Base-by-base conservation (phyloP, 257 asterid genomes). In the Jacaranda mimosifolia region DNA sequence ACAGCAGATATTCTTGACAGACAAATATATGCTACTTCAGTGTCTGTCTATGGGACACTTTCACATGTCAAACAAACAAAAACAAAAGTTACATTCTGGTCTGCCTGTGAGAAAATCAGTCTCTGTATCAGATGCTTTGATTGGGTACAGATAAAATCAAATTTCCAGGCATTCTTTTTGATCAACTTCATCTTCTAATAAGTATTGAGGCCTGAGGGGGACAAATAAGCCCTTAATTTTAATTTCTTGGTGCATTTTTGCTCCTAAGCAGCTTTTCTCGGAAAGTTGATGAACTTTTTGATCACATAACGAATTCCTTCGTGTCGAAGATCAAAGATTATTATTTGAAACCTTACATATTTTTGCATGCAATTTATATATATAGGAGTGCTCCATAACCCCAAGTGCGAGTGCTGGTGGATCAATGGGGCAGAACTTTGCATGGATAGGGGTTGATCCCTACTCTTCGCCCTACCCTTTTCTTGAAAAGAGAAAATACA, bases 311-410 rank as follows among this genome's bases (percentile, higher is more conserved):
- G 6, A 17, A 3, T 38, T 9, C 13, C 26, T 58, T 58, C 57
- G 21, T 40, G 55, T 14, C 8, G 13, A 12, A 72, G 32, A 56
- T 73, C 9, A 13, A 35, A 15, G 49, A 51, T 51, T 0, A 9
- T 7, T 32, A 26, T 26, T 26, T 2, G 32, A 26, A 26, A 26
- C 1, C 32, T 42, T 18, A 0, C 1, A 64, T 32, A 9, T 11
- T 53, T 64, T 51, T 77, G 74, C 63, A 78, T 75, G 66, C 0
- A 78, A 72, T 57, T 26, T 46, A 51, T 26, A 13, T 32, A 9
- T 8, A 51, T 79, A 92, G 98, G 94, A 90, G 57, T 92, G 95
- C 77, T 83, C 91, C 66, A 86, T 90, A 76, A 84, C 90, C 66
- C 80, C 86, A n/a, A 79, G 74, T 63, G 82, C 65, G 17, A 78